These are phyloP conservation scores for Spinacia oleracea DNA, from an alignment of 179 eudicot species.

Conservation along the genomic window DNA sequence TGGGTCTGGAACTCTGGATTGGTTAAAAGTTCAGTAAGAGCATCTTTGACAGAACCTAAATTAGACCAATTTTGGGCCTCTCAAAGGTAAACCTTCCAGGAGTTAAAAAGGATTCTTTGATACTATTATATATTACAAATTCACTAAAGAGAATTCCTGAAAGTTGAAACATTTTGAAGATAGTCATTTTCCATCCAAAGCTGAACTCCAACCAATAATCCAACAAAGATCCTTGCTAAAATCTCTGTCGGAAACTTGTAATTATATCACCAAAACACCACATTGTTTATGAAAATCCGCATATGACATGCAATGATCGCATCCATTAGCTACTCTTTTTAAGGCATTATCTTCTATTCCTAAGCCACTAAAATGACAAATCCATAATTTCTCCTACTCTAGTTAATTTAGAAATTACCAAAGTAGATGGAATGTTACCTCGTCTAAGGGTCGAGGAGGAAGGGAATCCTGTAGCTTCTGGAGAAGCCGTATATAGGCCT, in stretches of 20 bases:
- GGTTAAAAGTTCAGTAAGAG: not conserved
- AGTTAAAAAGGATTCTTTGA: not conserved
- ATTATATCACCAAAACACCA: not conserved
- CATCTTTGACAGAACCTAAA: not conserved
- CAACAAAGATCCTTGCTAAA: constrained; percentile 3
- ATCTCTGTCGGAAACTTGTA: not conserved
- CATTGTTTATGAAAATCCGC: not conserved
- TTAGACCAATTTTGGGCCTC: not conserved
- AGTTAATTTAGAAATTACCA: constrained; percentile 14
- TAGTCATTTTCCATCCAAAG: not conserved
- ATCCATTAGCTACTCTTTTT: not conserved
- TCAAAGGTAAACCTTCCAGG: not conserved
- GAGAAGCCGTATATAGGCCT: constrained; percentile 71
- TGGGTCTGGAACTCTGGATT: not conserved
- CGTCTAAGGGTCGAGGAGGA: constrained; percentile 80
- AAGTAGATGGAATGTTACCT: constrained; percentile 47
- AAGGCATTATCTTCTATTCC: not conserved
- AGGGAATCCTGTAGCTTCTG: constrained; percentile 95
- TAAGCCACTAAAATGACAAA: constrained; percentile 4
- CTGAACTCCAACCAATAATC: not conserved
- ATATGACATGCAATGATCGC: constrained; percentile 5
- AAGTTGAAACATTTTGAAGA: not conserved
- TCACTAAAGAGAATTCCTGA: not conserved
- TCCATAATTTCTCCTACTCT: constrained; percentile 3
- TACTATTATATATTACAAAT: not conserved